These are phyloP conservation scores for sweet orange (Citrus sinensis) DNA, from an alignment of 345 rosid genomes.

Conservation along the genomic window DVS_A1.0 CM039164.1:10760001-10760500, in stretches of 20 bases:
- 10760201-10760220: constrained; percentile 83
- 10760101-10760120: constrained; percentile 90
- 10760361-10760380: constrained; percentile 94
- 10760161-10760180: constrained; percentile 92
- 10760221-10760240: constrained; percentile 71
- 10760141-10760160: constrained; percentile 72
- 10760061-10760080: constrained; percentile 78
- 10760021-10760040: constrained; percentile 66
- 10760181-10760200: constrained; percentile 78
- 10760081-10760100: constrained; percentile 99
- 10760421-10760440: constrained; percentile 41
- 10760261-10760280: constrained; percentile 42
- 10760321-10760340: constrained; percentile 12
- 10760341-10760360: not conserved
- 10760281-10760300: not conserved
- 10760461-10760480: too few species aligned
- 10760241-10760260: constrained; percentile 90
- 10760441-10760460: too few species aligned
- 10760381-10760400: constrained; percentile 90
- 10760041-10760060: constrained; percentile 96
- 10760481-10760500: too few species aligned
- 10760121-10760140: constrained; percentile 79
- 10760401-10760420: constrained; percentile 57
- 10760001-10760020: constrained; percentile 70
- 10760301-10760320: not conserved